phyloP scores from a whole-genome alignment of 371 early-diverging fungal species.

The Furculomyces boomerangus region DNA sequence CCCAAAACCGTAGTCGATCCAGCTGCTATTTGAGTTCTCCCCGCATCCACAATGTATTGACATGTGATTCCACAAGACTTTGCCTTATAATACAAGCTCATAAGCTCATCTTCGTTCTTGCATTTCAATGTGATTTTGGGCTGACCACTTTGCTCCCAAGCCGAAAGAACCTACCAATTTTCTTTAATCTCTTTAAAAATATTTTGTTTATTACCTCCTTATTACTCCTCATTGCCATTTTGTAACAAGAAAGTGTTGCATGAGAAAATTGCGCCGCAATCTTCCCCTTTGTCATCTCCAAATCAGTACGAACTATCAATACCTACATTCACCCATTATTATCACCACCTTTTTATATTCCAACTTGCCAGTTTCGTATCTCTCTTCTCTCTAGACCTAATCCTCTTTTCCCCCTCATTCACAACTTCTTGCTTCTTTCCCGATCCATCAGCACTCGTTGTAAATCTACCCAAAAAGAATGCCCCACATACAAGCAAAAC shows the following conservation, averaged over 20 bases:
- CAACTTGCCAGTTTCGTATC: too few relatives aligned
- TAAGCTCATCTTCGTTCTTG: slow-evolving; percentile 54
- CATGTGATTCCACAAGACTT: slow-evolving; percentile 49
- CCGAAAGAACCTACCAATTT: slow-evolving; percentile 25
- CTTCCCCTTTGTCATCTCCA: slow-evolving; percentile 92
- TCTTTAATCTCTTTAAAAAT: background rate
- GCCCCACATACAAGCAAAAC: background rate
- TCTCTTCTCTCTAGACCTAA: too few relatives aligned
- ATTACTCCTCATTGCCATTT: slow-evolving; percentile 30
- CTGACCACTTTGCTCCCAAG: slow-evolving; percentile 68
- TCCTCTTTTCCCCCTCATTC: background rate
- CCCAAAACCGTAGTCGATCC: slow-evolving; percentile 91
- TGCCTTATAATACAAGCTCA: slow-evolving; percentile 55
- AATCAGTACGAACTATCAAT: slow-evolving; percentile 67
- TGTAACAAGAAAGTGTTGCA: slow-evolving; percentile 79
- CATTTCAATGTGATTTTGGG: slow-evolving; percentile 75
- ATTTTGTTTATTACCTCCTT: slow-evolving; percentile 26
- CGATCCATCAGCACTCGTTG: background rate
- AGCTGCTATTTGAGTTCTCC: slow-evolving; percentile 93
- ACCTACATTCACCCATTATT: slow-evolving; percentile 23
- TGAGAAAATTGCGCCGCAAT: slow-evolving; percentile 92
- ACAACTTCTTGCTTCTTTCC: background rate
- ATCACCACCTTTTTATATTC: background rate
- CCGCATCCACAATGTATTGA: slow-evolving; percentile 81
- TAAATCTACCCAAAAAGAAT: background rate